Evolutionary conservation across 2,329 filamentous ascomycete species (phyloP).

Genomic region (Celoporthe dispersa): DNA sequence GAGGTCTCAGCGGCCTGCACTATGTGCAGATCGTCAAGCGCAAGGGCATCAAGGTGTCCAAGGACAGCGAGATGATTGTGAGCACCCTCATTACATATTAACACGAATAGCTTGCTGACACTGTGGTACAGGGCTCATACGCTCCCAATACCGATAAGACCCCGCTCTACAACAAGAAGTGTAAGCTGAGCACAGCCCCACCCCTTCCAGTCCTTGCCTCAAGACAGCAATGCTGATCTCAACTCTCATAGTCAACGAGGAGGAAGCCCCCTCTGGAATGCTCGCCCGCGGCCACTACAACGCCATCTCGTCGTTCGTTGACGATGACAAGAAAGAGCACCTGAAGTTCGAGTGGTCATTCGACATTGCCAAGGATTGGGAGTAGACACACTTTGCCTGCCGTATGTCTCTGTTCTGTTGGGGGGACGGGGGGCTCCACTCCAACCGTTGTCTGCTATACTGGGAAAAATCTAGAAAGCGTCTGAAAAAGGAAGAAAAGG

Average conservation of each 20-base stretch:
- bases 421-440: background rate
- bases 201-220: background rate
- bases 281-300: slow-evolving; percentile 88
- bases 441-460: background rate
- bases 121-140: slow-evolving; percentile 73
- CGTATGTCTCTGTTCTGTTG: background rate
- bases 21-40: slow-evolving; percentile 95
- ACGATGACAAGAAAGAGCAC: slow-evolving; percentile 91
- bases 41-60: slow-evolving; percentile 83
- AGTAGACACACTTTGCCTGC: slow-evolving; percentile 43
- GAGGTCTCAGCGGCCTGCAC: slow-evolving; percentile 93
- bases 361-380: slow-evolving; percentile 95
- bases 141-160: slow-evolving; percentile 90
- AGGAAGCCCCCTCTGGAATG: slow-evolving; percentile 92
- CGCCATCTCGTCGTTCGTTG: slow-evolving; percentile 86
- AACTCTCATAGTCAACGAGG: slow-evolving; percentile 71
- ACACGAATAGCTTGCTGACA: slow-evolving; percentile 34
- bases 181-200: slow-evolving; percentile 59
- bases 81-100: slow-evolving; percentile 40
- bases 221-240: background rate
- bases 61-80: slow-evolving; percentile 98
- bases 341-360: slow-evolving; percentile 95
- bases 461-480: background rate
- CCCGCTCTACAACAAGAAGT: slow-evolving; percentile 85
- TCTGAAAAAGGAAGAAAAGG: background rate